These are phyloP conservation scores for Naumovozyma castellii DNA, from an alignment of 805 yeast species.

Conservation along the genomic window DNA sequence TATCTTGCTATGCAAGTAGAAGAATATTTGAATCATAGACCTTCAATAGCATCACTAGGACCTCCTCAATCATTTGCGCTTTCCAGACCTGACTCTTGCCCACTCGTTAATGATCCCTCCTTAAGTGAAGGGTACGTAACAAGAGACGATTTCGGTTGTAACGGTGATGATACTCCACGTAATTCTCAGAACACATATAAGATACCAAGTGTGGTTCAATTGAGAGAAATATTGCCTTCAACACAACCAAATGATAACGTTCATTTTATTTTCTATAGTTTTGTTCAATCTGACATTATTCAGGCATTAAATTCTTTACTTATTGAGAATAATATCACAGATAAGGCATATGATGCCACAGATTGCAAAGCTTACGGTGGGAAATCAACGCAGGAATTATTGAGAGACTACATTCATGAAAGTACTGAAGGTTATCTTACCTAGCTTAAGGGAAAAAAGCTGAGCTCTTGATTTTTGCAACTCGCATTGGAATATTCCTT, in stretches of 20 bases:
- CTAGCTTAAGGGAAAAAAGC: too few relatives aligned
- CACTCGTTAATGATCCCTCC: constrained; percentile 17
- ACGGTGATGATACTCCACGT: constrained; percentile 82
- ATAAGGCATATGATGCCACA: constrained; percentile 25
- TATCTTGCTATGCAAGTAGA: constrained; percentile 46
- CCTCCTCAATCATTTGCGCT: constrained; percentile 8
- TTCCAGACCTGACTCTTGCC: constrained; percentile 11
- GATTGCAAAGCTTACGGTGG: constrained; percentile 36
- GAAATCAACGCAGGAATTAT: constrained; percentile 35
- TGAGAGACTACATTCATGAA: constrained; percentile 30
- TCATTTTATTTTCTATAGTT: constrained; percentile 73
- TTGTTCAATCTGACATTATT: constrained; percentile 46
- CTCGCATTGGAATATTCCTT: too few relatives aligned
- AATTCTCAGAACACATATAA: constrained; percentile 46
- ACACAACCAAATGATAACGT: constrained; percentile 31
- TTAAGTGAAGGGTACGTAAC: constrained; percentile 69
- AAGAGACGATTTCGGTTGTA: constrained; percentile 69
- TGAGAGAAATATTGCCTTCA: constrained; percentile 18
- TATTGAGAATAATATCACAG: not conserved
- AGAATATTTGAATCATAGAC: constrained; percentile 45
- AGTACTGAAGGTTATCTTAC: not conserved
- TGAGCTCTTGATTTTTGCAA: too few relatives aligned
- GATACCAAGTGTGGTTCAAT: constrained; percentile 72
- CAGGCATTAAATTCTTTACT: constrained; percentile 33
- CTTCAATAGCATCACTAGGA: constrained; percentile 10